phyloP scores from a whole-genome alignment of 306 rosid genomes.

The Vigna nakashimae region DNA sequence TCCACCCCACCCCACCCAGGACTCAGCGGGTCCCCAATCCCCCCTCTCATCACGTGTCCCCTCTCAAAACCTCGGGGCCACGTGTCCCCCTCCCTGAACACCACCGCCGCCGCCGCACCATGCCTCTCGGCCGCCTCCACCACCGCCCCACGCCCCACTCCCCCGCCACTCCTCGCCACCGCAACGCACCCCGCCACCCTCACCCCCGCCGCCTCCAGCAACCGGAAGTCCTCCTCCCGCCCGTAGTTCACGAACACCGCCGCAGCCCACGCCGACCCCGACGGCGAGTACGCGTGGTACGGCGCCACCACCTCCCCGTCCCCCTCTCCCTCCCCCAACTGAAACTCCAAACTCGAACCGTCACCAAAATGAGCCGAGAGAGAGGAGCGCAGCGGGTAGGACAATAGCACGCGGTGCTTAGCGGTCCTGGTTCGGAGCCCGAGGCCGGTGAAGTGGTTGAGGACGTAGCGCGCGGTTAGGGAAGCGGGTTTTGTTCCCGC shows the following conservation, averaged over 20 bases:
- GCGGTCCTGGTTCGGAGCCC: conserved; percentile 50
- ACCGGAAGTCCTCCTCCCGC: conserved; percentile 57
- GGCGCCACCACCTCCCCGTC: conserved; percentile 52
- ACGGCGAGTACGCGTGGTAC: conserved; percentile 80
- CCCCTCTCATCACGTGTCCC: conserved; percentile 71
- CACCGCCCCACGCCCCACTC: conserved; percentile 52
- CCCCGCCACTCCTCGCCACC: conserved; percentile 54
- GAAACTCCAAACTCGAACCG: conserved; percentile 43
- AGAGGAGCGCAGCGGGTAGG: conserved; percentile 65
- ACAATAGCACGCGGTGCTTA: conserved; percentile 56
- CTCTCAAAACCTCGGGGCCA: conserved; percentile 71
- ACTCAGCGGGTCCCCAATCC: conserved; percentile 73
- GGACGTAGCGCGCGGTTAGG: conserved; percentile 48
- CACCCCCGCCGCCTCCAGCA: conserved; percentile 47
- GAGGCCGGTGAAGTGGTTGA: conserved; percentile 47
- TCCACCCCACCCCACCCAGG: conserved; percentile 76
- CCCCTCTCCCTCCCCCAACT: conserved; percentile 39
- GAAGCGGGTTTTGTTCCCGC: conserved; percentile 67
- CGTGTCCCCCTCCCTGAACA: conserved; percentile 53
- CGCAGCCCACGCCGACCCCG: conserved; percentile 59
- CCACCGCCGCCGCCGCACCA: conserved; percentile 62
- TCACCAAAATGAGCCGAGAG: conserved; percentile 56
- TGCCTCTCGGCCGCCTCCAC: conserved; percentile 58
- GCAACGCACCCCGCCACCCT: conserved; percentile 62
- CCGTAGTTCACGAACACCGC: conserved; percentile 70